These are phyloP conservation scores for Russula earlei DNA, from an alignment of 768 basidiomycete genomes.

Conservation along the genomic window DNA sequence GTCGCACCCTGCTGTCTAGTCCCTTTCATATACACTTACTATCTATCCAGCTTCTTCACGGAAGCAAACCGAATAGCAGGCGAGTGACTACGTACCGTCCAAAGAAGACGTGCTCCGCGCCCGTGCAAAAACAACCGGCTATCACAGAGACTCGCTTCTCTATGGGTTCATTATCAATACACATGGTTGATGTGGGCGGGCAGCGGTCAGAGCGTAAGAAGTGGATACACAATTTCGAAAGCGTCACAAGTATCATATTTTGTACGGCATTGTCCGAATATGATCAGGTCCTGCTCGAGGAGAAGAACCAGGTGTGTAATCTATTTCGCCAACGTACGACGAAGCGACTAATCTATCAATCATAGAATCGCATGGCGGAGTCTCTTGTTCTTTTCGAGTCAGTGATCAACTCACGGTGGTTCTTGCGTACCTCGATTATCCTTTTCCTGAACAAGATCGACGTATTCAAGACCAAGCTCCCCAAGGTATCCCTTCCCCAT, in stretches of 20 bases:
- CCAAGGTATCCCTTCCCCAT: slow-evolving; percentile 30
- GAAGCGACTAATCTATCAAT: background rate
- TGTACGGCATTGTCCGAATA: slow-evolving; percentile 70
- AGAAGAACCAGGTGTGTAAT: slow-evolving; percentile 49
- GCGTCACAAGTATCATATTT: slow-evolving; percentile 74
- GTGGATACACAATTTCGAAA: slow-evolving; percentile 61
- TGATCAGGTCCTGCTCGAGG: slow-evolving; percentile 62
- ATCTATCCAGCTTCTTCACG: slow-evolving; percentile 61
- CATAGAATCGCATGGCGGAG: slow-evolving; percentile 67
- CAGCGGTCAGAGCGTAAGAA: slow-evolving; percentile 54
- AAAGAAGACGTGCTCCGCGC: slow-evolving; percentile 82
- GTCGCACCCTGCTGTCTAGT: slow-evolving; percentile 25
- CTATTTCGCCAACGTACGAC: background rate
- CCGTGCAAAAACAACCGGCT: slow-evolving; percentile 81
- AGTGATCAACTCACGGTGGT: slow-evolving; percentile 76
- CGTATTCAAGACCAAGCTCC: slow-evolving; percentile 66
- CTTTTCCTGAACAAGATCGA: slow-evolving; percentile 67
- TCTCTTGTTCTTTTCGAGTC: slow-evolving; percentile 67
- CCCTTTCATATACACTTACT: background rate
- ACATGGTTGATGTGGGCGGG: slow-evolving; percentile 72
- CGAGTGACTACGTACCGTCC: slow-evolving; percentile 72
- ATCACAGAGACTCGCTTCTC: slow-evolving; percentile 82
- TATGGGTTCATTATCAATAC: slow-evolving; percentile 50
- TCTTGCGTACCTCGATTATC: slow-evolving; percentile 56
- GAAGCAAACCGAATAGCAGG: slow-evolving; percentile 78